These are phyloP conservation scores for Sphaerulina musiva DNA, from an alignment of 2,329 filamentous ascomycete species.

Conservation along the genomic window DNA sequence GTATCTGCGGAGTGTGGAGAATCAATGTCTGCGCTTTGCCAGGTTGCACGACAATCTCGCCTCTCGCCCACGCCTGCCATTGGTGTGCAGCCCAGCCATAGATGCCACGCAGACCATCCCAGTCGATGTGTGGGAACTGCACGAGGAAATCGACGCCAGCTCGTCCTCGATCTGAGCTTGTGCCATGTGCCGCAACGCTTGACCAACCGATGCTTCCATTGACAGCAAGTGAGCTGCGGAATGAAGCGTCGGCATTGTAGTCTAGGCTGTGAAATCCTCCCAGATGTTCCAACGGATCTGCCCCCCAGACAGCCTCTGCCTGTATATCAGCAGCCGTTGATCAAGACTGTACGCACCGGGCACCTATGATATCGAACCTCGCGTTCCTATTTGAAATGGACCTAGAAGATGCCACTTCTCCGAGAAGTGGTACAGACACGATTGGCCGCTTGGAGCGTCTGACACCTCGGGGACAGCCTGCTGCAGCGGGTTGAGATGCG, in stretches of 20 bases:
- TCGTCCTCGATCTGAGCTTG: constrained; percentile 29
- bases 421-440: constrained; percentile 8
- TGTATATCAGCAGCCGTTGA: constrained; percentile 3
- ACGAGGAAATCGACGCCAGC: constrained; percentile 38
- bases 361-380: constrained; percentile 40
- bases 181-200: constrained; percentile 32
- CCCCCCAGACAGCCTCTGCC: constrained; percentile 52
- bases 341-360: background rate
- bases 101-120: constrained; percentile 46
- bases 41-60: constrained; percentile 38
- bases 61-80: constrained; percentile 54
- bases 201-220: constrained; percentile 50
- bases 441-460: background rate
- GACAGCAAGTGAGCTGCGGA: constrained; percentile 45
- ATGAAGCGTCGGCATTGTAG: constrained; percentile 40
- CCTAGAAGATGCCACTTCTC: constrained; percentile 39
- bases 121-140: constrained; percentile 48
- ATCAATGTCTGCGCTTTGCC: constrained; percentile 34
- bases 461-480: background rate
- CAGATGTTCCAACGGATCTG: constrained; percentile 50
- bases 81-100: constrained; percentile 56
- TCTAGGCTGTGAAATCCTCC: constrained; percentile 48
- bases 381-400: constrained; percentile 53
- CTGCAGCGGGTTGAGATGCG: background rate
- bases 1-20: constrained; percentile 43